Evolutionary conservation across 257 asterid species (phyloP), one percentile per base, ranked within the genome.

Genomic region (Przewalskia tangutica): DNA sequence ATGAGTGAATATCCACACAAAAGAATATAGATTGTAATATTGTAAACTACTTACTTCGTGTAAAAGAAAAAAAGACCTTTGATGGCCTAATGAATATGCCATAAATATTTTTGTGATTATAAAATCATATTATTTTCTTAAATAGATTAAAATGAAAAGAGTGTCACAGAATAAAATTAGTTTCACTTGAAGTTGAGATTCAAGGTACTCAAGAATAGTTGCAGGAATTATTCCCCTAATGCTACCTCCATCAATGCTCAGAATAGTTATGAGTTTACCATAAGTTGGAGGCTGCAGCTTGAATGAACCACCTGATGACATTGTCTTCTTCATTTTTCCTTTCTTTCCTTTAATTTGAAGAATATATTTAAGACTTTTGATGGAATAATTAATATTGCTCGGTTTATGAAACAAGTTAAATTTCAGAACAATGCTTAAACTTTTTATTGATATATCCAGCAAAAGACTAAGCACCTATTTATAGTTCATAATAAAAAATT

Each of bases 161-260:
- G 16, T 9, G 0, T 64, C 0, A 64, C 2, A 0, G 2, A 65
- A n/a, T n/a, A n/a, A n/a, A n/a, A n/a, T n/a, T n/a, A n/a, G 51
- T 17, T 63, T 42, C 7, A 70, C 78, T 56, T 70, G 78, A 8
- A 70, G 78, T 70, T 70, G 78, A 70, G 58, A 70, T 70, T 70
- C 78, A 20, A 70, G 78, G 42, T 70, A 70, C 32, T 70, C 78
- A 18, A 70, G 58, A 70, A 70, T 70, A 2, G 38, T 44, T 5
- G 78, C 78, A 5, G 78, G 78, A 70, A 70, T 70, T n/a, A 70
- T 44, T 44, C 78, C 78, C 8, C 78, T 70, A 70, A 70, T 70
- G 5, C 78, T 56, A 18, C 78, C 78, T 42, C 78, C 78, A 70
- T 70, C 78, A 1, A 70, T 70, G 34, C 58, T 44, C 8, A 70